These are phyloP conservation scores for Jackrogersella minutella DNA, from an alignment of 495 filamentous ascomycete genomes.

Conservation along the genomic window DNA sequence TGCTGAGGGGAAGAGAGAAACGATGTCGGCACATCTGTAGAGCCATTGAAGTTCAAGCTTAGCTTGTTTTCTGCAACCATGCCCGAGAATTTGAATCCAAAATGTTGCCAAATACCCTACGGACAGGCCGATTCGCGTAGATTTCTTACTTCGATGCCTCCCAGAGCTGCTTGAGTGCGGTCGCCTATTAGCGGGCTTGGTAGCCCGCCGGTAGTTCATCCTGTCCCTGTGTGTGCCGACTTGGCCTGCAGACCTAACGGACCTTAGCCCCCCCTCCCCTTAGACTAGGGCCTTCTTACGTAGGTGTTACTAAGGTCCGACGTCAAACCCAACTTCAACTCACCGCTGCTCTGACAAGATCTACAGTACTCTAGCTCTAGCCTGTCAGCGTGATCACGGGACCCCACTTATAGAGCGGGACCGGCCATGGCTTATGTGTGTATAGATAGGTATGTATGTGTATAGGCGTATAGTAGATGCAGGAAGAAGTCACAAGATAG, in stretches of 20 bases:
- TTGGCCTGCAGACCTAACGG: conserved; percentile 18
- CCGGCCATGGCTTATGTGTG: no score
- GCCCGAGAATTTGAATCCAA: background rate
- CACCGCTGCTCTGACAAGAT: conserved; percentile 33
- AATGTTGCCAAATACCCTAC: background rate
- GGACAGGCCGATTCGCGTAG: conserved; percentile 2
- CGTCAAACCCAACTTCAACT: conserved; percentile 1
- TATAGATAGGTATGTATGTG: no score
- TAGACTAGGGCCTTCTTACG: no score
- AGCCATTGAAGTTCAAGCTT: background rate
- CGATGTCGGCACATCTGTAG: background rate
- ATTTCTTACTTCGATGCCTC: no score
- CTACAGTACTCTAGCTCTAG: conserved; percentile 1
- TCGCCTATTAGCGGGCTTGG: no score
- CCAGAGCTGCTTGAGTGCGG: no score
- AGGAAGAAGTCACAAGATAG: no score
- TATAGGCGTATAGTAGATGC: no score
- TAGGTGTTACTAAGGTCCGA: background rate
- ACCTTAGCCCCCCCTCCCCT: background rate
- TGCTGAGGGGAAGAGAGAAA: background rate
- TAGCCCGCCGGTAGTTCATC: no score
- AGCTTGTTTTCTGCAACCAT: conserved; percentile 6
- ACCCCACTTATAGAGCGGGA: no score
- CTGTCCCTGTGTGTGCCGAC: conserved; percentile 1
- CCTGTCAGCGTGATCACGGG: background rate